Percentiles rank a stretch among this genome's conserved stretches.
phyloP scores from a whole-genome alignment of 1,139 yeast species.

The Arxiozyma slooffiae region DNA sequence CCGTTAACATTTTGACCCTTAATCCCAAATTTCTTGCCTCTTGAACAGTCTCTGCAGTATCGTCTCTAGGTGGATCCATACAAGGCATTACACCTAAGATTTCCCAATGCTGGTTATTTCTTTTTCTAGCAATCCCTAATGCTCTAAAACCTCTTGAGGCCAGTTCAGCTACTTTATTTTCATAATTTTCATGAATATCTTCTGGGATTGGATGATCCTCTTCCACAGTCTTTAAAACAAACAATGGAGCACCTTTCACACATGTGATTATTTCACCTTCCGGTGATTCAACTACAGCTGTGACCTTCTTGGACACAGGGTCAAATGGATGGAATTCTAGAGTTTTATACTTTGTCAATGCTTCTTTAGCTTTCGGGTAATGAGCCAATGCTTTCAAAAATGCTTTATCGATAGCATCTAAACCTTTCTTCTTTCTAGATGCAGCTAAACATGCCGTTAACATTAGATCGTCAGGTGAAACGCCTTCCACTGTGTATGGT shows the following conservation, averaged over 20 bases:
- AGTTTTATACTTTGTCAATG: slow-evolving; percentile 87
- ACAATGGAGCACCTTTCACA: slow-evolving; percentile 96
- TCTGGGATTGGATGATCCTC: slow-evolving; percentile 92
- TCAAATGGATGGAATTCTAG: slow-evolving; percentile 93
- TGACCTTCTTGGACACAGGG: slow-evolving; percentile 93
- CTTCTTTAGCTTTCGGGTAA: slow-evolving; percentile 89
- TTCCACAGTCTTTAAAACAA: slow-evolving; percentile 87
- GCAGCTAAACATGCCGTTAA: slow-evolving; percentile 96
- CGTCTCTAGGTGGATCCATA: slow-evolving; percentile 98
- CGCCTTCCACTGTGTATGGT: slow-evolving; percentile 98
- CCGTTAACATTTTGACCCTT: slow-evolving; percentile 94
- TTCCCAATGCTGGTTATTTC: slow-evolving; percentile 98
- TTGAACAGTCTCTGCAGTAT: slow-evolving; percentile 87
- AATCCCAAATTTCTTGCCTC: slow-evolving; percentile 89
- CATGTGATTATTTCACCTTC: slow-evolving; percentile 91
- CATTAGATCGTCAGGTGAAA: slow-evolving; percentile 92
- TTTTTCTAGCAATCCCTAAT: slow-evolving; percentile 95
- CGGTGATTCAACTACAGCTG: slow-evolving; percentile 86
- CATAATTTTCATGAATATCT: slow-evolving; percentile 85
- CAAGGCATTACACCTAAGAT: slow-evolving; percentile 95
- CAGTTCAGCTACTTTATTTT: slow-evolving; percentile 91
- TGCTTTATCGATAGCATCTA: slow-evolving; percentile 94
- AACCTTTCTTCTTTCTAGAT: slow-evolving; percentile 95
- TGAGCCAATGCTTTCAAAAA: slow-evolving; percentile 77
- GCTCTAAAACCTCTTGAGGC: slow-evolving; percentile 98